Percentiles rank a stretch among this genome's conserved stretches.
phyloP scores from a whole-genome alignment of 305 asterid species.

The Plantago coronopus region DNA sequence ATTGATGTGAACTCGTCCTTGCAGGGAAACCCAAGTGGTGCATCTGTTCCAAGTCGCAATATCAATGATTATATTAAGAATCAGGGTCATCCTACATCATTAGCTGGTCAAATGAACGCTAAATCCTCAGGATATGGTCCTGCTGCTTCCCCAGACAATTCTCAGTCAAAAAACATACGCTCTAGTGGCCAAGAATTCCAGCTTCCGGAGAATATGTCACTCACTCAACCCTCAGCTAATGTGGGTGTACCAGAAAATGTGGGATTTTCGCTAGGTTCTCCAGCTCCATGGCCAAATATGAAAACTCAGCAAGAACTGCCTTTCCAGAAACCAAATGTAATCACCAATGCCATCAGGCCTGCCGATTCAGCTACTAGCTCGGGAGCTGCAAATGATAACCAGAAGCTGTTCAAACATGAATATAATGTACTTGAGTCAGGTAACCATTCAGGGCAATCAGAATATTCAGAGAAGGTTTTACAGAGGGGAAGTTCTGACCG shows the following conservation, averaged over 20 bases:
- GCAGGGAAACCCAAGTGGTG: conserved; percentile 42
- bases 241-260: conserved; percentile 24
- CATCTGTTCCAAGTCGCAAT: conserved; percentile 31
- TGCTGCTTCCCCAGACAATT: conserved; percentile 23
- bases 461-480: conserved; percentile 23
- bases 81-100: conserved; percentile 26
- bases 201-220: conserved; percentile 25
- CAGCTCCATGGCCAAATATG: conserved; percentile 24
- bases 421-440: conserved; percentile 23
- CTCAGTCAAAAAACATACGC: conserved; percentile 15
- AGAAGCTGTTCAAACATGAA: conserved; percentile 24
- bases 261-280: conserved; percentile 23
- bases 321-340: conserved; percentile 25
- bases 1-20: conserved; percentile 20
- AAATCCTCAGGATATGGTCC: conserved; percentile 24
- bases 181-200: conserved; percentile 23
- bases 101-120: conserved; percentile 26
- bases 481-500: conserved; percentile 23
- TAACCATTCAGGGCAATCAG: conserved; percentile 19
- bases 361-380: conserved; percentile 34
- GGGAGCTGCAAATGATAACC: conserved; percentile 27
- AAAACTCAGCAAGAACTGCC: conserved; percentile 23
- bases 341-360: conserved; percentile 28
- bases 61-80: conserved; percentile 32
- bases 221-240: conserved; percentile 23